Base-by-base conservation (phyloP, 805 yeast species). In the Saturnispora quitensis region DNA sequence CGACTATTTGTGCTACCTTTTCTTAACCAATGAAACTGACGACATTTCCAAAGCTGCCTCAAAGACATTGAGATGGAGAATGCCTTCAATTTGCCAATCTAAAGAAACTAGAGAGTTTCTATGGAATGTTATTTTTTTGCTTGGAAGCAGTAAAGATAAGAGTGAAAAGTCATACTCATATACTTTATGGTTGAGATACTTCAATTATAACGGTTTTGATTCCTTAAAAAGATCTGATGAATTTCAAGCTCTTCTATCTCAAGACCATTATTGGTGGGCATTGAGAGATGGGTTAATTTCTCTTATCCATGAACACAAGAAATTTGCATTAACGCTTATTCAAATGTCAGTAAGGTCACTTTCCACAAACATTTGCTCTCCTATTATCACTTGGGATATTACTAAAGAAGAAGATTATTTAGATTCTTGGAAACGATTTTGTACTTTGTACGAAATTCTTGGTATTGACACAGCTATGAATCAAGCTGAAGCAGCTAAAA, bases 401-500 rank as follows among this genome's bases (percentile, higher is more conserved):
- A 38, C 59, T 1, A 54, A 63, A 9, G 54, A 50, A 1, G 67
- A 64, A 0, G 51, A 51, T 18, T 70, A 72, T 42, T 60, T 77
- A 18, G 69, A 67, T 5, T 75, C 80, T 22, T 89, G 97, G 97
- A 73, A 78, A 43, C 74, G 86, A 53, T 89, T 73, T 60, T 72
- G 80, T 27, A 86, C 96, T 0, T 67, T 89, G 13, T 84, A 79
- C 59, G 96, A 89, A 61, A 85, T 89, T 45, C 68, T 87, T 27
- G 93, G 89, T 1, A 75, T 89, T 40, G 97, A 89, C 63, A 81
- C 96, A 0, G 86, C 96, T 0, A 68, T 87, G 59, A 89, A 90
- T 59, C 97, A 90, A 65, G 81, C 90, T 0, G 82, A 82, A 58
- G 96, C 88, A 12, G 91, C 93, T 0, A 66, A 76, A 1, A 68